Evolutionary conservation across 352 stramenopile genomes (phyloP).

Genomic region (Globisporangium irregulare): DNA sequence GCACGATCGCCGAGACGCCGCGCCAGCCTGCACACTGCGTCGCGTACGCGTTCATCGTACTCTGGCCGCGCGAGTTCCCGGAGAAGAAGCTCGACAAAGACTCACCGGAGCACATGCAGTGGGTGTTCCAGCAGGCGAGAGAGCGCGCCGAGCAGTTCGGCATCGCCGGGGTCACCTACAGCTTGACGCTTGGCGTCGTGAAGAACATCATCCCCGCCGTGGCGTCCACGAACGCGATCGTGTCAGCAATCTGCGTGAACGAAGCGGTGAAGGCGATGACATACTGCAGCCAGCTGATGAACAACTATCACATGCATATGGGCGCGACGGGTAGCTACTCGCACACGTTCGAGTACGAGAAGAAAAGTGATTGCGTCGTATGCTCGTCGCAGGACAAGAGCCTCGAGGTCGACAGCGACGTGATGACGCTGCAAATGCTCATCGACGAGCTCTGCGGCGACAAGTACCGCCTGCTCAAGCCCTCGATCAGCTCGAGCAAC

Average conservation of each 20-base stretch:
- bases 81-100: slow-evolving; percentile 96
- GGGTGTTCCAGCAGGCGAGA: slow-evolving; percentile 92
- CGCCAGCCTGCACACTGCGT: slow-evolving; percentile 97
- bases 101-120: slow-evolving; percentile 96
- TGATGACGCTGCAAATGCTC: slow-evolving; percentile 53
- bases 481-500: slow-evolving; percentile 62
- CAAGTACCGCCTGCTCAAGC: slow-evolving; percentile 63
- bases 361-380: slow-evolving; percentile 86
- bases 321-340: slow-evolving; percentile 93
- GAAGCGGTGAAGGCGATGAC: slow-evolving; percentile 97
- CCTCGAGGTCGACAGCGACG: slow-evolving; percentile 45
- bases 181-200: slow-evolving; percentile 95
- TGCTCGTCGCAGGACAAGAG: slow-evolving; percentile 77
- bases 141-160: slow-evolving; percentile 92
- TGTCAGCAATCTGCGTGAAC: slow-evolving; percentile 95
- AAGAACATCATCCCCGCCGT: slow-evolving; percentile 99
- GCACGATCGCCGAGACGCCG: slow-evolving; percentile 97
- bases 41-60: slow-evolving; percentile 95
- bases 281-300: slow-evolving; percentile 95
- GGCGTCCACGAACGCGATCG: slow-evolving; percentile 95
- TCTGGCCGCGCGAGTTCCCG: slow-evolving; percentile 94
- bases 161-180: slow-evolving; percentile 97
- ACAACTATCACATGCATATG: slow-evolving; percentile 99
- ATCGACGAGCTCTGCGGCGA: slow-evolving; percentile 63
- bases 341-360: slow-evolving; percentile 96